Conservation (phyloP, 1,139 yeast species). For the Spathaspora jeffriesii region DNA sequence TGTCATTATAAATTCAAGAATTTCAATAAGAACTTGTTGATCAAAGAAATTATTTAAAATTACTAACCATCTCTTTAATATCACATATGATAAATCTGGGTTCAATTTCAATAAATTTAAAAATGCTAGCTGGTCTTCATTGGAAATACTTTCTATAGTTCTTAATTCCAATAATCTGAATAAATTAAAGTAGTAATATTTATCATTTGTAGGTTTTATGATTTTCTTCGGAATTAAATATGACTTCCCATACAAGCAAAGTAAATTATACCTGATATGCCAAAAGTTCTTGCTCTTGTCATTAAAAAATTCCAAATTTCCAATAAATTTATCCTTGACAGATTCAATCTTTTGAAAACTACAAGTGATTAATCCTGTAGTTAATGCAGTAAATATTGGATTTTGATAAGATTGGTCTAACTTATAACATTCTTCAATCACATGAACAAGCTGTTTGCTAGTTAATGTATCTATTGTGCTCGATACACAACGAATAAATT, state of each 20-base stretch:
- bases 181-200: conserved; percentile 35
- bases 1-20: conserved; percentile 15
- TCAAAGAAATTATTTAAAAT: conserved; percentile 39
- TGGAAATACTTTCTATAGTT: conserved; percentile 18
- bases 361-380: conserved; percentile 38
- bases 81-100: conserved; percentile 17
- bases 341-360: conserved; percentile 20
- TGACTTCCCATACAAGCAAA: conserved; percentile 49
- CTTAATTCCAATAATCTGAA: conserved; percentile 52
- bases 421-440: conserved; percentile 14
- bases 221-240: conserved; percentile 13
- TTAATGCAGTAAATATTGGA: conserved; percentile 34
- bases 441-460: conserved; percentile 36
- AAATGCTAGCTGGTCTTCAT: conserved; percentile 21
- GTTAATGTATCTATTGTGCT: conserved; percentile 44
- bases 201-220: conserved; percentile 8
- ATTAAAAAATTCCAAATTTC: conserved; percentile 11
- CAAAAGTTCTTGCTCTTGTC: conserved; percentile 27
- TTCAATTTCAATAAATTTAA: conserved; percentile 19
- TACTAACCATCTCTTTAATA: conserved; percentile 59
- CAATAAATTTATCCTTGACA: conserved; percentile 15
- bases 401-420: conserved; percentile 11
- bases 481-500: conserved; percentile 38
- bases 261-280: conserved; percentile 46
- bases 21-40: conserved; percentile 13